Conservation (phyloP, 441 rosid species). For the Biscutella laevigata region DNA sequence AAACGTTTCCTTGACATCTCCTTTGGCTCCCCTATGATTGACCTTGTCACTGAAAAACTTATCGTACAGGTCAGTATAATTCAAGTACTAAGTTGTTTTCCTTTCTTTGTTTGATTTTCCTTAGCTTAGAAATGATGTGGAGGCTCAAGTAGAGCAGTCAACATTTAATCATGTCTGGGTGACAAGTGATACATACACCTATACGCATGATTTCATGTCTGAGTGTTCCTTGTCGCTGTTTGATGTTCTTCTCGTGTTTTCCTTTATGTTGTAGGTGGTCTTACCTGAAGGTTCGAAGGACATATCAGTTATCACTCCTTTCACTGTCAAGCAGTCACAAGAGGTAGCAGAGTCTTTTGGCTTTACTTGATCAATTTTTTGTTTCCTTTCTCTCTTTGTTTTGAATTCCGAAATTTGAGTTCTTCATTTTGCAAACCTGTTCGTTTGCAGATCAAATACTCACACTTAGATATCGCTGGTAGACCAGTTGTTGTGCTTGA, state of each 20-base stretch:
- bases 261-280: conserved; percentile 52
- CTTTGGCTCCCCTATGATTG: conserved; percentile 65
- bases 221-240: background rate
- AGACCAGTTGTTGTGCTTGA: conserved; percentile 78
- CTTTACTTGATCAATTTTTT: background rate
- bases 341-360: conserved; percentile 51
- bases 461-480: conserved; percentile 82
- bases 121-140: conserved; percentile 1
- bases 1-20: conserved; percentile 64
- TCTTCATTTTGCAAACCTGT: conserved; percentile 4
- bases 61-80: conserved; percentile 69
- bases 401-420: background rate
- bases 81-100: no score
- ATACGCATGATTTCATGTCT: background rate
- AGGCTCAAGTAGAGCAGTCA: background rate
- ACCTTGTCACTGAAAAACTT: conserved; percentile 63
- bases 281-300: conserved; percentile 85
- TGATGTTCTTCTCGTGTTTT: background rate
- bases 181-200: background rate
- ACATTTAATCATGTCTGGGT: background rate
- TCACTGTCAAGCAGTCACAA: conserved; percentile 54
- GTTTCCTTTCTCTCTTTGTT: no score
- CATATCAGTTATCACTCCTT: conserved; percentile 63
- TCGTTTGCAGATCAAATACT: conserved; percentile 53
- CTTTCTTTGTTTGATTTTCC: background rate